phyloP scores from a whole-genome alignment of 1,284 basidiomycete species.

The Flammula alnicola region DNA sequence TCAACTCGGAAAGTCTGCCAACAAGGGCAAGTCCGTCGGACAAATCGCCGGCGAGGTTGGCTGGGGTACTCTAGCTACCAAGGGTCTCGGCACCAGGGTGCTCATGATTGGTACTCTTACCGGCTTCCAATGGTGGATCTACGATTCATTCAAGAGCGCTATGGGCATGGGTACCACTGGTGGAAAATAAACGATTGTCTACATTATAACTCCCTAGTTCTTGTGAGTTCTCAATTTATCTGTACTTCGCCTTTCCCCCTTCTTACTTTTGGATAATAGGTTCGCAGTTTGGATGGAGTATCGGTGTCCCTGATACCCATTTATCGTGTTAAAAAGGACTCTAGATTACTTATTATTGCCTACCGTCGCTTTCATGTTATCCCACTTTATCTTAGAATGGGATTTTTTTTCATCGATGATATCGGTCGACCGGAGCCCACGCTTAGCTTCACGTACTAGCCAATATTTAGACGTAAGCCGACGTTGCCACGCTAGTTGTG shows the following conservation, averaged over 20 bases:
- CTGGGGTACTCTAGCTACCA: slow-evolving; percentile 63
- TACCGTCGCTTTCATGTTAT: slow-evolving; percentile 15
- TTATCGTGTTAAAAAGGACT: slow-evolving; percentile 26
- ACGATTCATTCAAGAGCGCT: slow-evolving; percentile 78
- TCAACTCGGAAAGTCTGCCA: slow-evolving; percentile 74
- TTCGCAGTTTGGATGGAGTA: slow-evolving; percentile 11
- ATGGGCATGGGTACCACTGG: slow-evolving; percentile 86
- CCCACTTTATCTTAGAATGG: slow-evolving; percentile 19
- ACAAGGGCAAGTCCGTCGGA: slow-evolving; percentile 77
- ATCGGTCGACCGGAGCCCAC: too few species aligned
- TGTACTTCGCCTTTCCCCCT: too few species aligned
- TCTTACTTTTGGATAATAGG: neutral
- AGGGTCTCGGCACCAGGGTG: slow-evolving; percentile 81
- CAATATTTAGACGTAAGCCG: too few species aligned
- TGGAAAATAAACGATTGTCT: slow-evolving; percentile 64
- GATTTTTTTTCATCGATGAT: slow-evolving; percentile 11
- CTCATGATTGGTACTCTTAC: slow-evolving; percentile 81
- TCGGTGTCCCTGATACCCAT: slow-evolving; percentile 10
- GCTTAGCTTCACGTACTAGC: too few species aligned
- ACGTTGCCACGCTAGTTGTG: too few species aligned
- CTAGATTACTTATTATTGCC: slow-evolving; percentile 24
- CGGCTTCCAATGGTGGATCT: slow-evolving; percentile 92
- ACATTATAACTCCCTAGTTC: slow-evolving; percentile 4
- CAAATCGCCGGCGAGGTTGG: slow-evolving; percentile 74
- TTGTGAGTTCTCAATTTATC: neutral